These are phyloP conservation scores for Cornus suecica DNA, from an alignment of 148 eudicot genomes.

Conservation along the genomic window DNA sequence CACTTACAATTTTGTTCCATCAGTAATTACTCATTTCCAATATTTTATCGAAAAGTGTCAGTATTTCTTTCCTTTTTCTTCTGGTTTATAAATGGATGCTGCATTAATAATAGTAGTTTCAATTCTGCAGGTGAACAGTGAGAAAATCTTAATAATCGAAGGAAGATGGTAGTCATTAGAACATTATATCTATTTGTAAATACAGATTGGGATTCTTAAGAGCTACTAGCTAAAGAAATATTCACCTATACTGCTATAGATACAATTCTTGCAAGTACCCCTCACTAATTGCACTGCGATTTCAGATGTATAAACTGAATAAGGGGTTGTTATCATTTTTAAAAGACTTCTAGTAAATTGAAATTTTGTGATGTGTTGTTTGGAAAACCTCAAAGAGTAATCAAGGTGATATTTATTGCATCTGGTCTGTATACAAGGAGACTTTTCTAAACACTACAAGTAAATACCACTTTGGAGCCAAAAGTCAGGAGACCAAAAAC, in stretches of 20 bases:
- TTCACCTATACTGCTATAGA: too few species aligned
- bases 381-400: neutral
- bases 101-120: neutral
- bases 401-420: neutral
- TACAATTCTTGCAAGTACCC: neutral
- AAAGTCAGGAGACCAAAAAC: neutral
- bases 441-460: neutral
- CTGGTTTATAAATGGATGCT: neutral
- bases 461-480: neutral
- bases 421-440: neutral
- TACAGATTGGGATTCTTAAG: neutral
- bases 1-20: neutral
- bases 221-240: neutral
- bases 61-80: neutral
- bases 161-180: neutral
- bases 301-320: neutral
- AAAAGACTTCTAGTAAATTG: too few species aligned
- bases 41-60: neutral
- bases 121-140: neutral
- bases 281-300: neutral
- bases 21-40: neutral
- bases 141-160: neutral
- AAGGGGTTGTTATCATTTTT: neutral
- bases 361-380: neutral
- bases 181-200: too few species aligned